Conservation (phyloP, 495 filamentous ascomycete species). For the Penicillium longicatenatum region DNA sequence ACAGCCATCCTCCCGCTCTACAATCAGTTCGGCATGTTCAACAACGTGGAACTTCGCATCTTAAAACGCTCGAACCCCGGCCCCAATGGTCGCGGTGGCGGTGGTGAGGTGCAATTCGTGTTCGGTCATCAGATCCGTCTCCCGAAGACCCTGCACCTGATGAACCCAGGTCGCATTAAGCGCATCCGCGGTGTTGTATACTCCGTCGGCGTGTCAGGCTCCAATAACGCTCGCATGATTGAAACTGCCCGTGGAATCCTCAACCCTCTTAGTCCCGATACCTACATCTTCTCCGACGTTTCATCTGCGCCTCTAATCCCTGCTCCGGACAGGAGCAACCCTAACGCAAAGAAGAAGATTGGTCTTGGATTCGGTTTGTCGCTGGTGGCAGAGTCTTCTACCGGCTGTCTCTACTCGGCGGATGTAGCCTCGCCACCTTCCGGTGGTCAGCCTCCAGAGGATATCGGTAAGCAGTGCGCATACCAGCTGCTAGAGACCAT, state of each 20-base stretch:
- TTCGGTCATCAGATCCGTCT: constrained; percentile 91
- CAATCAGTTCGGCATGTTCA: constrained; percentile 83
- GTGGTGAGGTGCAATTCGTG: constrained; percentile 87
- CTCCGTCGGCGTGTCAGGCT: constrained; percentile 81
- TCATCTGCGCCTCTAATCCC: constrained; percentile 71
- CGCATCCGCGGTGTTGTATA: constrained; percentile 91
- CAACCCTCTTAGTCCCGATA: constrained; percentile 81
- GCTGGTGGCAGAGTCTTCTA: constrained; percentile 87
- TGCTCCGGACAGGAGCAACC: constrained; percentile 59
- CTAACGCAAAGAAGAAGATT: constrained; percentile 63
- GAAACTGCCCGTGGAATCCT: constrained; percentile 83
- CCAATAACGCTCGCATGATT: constrained; percentile 95
- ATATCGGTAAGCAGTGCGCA: constrained; percentile 84
- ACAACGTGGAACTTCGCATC: constrained; percentile 85
- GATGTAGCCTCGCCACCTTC: constrained; percentile 79
- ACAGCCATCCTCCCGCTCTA: constrained; percentile 90
- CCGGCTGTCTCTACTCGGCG: constrained; percentile 80
- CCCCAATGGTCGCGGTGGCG: constrained; percentile 70
- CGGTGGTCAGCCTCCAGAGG: constrained; percentile 84
- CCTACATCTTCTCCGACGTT: constrained; percentile 80
- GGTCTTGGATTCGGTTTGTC: constrained; percentile 90
- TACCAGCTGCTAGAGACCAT: constrained; percentile 86
- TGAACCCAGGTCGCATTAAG: constrained; percentile 87
- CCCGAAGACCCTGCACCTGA: constrained; percentile 87
- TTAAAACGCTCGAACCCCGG: constrained; percentile 76